Base-by-base conservation (phyloP, 2,329 filamentous ascomycete species). In the Lasiodiplodia sp. region DNA sequence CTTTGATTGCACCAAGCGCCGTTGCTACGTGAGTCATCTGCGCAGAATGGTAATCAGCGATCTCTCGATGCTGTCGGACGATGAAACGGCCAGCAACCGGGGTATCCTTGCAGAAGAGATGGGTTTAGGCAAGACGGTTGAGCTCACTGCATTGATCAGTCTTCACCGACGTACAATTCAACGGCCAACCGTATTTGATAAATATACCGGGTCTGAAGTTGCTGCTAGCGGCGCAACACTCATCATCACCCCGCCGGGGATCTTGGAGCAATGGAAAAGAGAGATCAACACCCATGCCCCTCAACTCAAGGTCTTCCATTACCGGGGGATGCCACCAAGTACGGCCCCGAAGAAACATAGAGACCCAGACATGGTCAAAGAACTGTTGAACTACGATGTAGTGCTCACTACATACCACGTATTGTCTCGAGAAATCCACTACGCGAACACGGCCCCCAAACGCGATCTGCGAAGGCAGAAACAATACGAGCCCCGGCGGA, bases 91-190 rank as follows among this genome's bases (percentile, higher is more conserved):
- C 18, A 69, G 84, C 2, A 78, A 75, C 44, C 89, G 89, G 2
- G 91, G 91, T 0, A 90, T 93, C 58, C 81, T 95, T 5, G 89
- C 91, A 0, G 92, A 95, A 75, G 92, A 95, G 77, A 95, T 95
- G 92, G 92, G 92, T 0, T 82, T 95, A 1, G 92, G 92, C 1
- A 95, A 95, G 77, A 95, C 92, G 0, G 83, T 94, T 3, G 92
- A 95, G 79, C 83, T 92, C 2, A 87, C 94, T 55, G 86, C 90
- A 4, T 82, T 95, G 12, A 87, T 94, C n/a, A 82, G 88, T 8
- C 81, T 91, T 28, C 88, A 95, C 75, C 82, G 77, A 49, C 85
- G 87, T 37, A 68, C 72, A 7, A 69, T 70, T 40, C 31, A 66
- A 18, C 49, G 70, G 51, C 44, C 71, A 0, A 71, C 73, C 28